A percentile compares a stretch with the other conserved stretches of the same genome.
Evolutionary conservation across 768 basidiomycete genomes (phyloP).

Genomic region (Pulveroboletus sp.): DNA sequence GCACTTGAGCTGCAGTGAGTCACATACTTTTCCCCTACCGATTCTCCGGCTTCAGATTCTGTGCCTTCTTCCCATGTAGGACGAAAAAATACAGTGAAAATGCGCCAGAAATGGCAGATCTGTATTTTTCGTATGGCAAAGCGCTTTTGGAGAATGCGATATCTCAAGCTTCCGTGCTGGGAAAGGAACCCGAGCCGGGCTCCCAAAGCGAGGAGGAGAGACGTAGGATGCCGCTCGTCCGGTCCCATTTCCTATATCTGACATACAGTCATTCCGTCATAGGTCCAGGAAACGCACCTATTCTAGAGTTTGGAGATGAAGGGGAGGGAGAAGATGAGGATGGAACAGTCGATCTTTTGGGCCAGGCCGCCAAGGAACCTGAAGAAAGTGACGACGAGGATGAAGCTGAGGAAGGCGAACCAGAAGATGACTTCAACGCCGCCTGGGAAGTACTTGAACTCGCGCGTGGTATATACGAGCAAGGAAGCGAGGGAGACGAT

Average conservation of each 20-base stretch:
- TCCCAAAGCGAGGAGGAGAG: conserved; percentile 39
- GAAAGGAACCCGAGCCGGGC: conserved; percentile 66
- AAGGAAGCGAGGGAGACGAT: conserved; percentile 53
- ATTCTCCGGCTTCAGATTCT: conserved; percentile 7
- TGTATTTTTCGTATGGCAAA: conserved; percentile 89
- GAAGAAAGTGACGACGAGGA: conserved; percentile 52
- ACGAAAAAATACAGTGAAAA: conserved; percentile 74
- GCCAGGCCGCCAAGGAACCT: conserved; percentile 46
- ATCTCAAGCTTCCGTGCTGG: conserved; percentile 78
- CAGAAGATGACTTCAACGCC: conserved; percentile 96
- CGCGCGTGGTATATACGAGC: conserved; percentile 81
- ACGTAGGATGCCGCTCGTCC: conserved; percentile 17
- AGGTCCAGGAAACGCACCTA: conserved; percentile 45
- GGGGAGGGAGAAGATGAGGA: conserved; percentile 64
- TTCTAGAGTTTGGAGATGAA: conserved; percentile 79
- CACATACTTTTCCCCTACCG: conserved; percentile 8
- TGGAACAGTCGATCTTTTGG: conserved; percentile 60
- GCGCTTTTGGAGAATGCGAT: conserved; percentile 93
- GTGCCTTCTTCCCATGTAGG: conserved; percentile 34
- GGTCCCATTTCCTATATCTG: not conserved
- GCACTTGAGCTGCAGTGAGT: conserved; percentile 82
- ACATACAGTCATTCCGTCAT: conserved; percentile 19
- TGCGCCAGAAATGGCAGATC: conserved; percentile 77
- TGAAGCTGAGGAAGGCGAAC: conserved; percentile 66
- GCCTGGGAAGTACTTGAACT: conserved; percentile 98